Evolutionary conservation across 2,329 filamentous ascomycete species (phyloP).

Genomic region (Neofusicoccum sp.): DNA sequence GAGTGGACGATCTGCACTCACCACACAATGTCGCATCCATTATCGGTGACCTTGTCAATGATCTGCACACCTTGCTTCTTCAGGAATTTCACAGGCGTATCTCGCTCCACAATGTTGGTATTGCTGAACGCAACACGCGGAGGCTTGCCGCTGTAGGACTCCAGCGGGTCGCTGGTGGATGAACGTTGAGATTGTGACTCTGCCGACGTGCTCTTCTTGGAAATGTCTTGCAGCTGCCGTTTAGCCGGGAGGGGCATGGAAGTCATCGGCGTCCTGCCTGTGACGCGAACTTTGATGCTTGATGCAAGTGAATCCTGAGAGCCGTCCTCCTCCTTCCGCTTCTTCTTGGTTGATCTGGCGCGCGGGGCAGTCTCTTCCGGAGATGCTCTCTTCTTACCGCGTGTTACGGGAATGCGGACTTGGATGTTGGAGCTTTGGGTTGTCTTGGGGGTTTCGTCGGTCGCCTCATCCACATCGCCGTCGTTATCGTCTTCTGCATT

Average conservation of each 20-base stretch:
- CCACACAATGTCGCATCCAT: conserved; percentile 12
- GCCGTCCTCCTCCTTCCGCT: background rate
- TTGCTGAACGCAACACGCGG: conserved; percentile 14
- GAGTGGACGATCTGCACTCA: background rate
- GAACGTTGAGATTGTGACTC: background rate
- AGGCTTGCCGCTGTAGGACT: background rate
- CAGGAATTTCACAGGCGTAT: background rate
- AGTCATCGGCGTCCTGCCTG: background rate
- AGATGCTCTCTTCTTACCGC: background rate
- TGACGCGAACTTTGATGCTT: background rate
- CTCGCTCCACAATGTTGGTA: background rate
- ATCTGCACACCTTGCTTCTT: background rate
- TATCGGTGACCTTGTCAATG: background rate
- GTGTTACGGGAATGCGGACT: background rate
- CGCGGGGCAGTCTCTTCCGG: background rate
- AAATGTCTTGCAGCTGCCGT: background rate
- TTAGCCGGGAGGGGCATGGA: background rate
- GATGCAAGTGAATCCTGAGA: conserved; percentile 1
- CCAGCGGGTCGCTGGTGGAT: background rate
- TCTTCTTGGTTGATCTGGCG: background rate
- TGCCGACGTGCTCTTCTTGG: background rate
- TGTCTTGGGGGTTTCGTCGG: conserved; percentile 9
- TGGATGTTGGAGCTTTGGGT: background rate
- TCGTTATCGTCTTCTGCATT: background rate
- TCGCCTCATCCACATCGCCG: conserved; percentile 22